phyloP scores from a whole-genome alignment of 257 asterid species.

The Nicotiana paniculata region DNA sequence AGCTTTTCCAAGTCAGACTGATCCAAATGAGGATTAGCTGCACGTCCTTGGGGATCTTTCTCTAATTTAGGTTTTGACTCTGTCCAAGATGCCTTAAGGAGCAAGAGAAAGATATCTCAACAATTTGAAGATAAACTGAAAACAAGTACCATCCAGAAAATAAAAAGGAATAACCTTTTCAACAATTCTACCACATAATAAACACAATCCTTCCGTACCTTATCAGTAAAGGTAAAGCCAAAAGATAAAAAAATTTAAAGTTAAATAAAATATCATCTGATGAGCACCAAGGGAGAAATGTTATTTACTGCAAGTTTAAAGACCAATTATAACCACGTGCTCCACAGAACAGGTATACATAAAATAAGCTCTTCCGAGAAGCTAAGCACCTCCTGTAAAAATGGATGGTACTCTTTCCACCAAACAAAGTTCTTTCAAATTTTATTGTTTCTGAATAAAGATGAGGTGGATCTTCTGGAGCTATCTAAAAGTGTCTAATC shows the following conservation, averaged over 20 bases:
- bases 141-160: not conserved
- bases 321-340: not conserved
- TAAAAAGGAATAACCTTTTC: not conserved
- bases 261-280: not conserved
- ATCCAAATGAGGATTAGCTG: slow-evolving; percentile 71
- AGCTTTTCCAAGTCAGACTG: slow-evolving; percentile 86
- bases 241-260: not conserved
- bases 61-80: slow-evolving; percentile 87
- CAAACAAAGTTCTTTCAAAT: not conserved
- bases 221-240: not conserved
- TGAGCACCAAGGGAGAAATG: not conserved
- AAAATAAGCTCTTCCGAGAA: not conserved
- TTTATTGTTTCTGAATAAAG: not conserved
- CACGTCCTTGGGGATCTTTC: slow-evolving; percentile 97
- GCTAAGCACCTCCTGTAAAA: not conserved
- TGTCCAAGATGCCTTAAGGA: slow-evolving; percentile 82
- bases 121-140: not conserved
- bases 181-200: not conserved
- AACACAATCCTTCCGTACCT: not conserved
- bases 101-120: slow-evolving; percentile 9
- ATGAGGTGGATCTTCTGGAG: not conserved
- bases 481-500: not conserved
- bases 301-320: not conserved
- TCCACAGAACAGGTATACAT: not conserved
- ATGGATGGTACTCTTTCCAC: not conserved